Conservation (phyloP, 2,329 filamentous ascomycete genomes). For the Capronia coronata region DNA sequence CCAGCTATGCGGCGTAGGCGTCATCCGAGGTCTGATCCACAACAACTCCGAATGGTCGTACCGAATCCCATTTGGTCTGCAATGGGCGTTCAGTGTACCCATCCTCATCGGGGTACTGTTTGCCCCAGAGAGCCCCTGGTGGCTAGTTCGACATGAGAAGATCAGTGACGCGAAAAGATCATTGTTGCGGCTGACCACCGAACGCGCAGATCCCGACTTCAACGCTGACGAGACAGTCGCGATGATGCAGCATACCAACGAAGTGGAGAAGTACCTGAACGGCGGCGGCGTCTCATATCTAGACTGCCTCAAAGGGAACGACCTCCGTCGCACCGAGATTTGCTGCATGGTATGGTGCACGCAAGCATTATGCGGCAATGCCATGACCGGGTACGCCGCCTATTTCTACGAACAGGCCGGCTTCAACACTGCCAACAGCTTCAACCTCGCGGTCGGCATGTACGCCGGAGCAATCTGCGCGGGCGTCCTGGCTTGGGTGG, state of each 20-base stretch:
- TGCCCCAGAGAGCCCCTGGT: slow-evolving; percentile 46
- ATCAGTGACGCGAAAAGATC: slow-evolving; percentile 42
- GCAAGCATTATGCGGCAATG: slow-evolving; percentile 31
- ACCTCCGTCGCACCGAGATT: slow-evolving; percentile 37
- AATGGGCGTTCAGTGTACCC: slow-evolving; percentile 49
- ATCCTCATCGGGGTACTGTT: slow-evolving; percentile 38
- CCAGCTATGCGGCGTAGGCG: slow-evolving; percentile 47
- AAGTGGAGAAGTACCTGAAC: slow-evolving; percentile 19
- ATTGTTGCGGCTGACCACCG: slow-evolving; percentile 40
- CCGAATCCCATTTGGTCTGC: slow-evolving; percentile 46
- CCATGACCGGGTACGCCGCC: slow-evolving; percentile 37
- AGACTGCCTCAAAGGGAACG: slow-evolving; percentile 32
- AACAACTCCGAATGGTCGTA: slow-evolving; percentile 44
- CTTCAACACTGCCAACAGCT: slow-evolving; percentile 33
- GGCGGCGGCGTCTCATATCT: slow-evolving; percentile 23
- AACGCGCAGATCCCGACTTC: slow-evolving; percentile 35
- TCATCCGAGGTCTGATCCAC: slow-evolving; percentile 40
- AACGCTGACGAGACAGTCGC: slow-evolving; percentile 26
- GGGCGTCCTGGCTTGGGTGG: background rate
- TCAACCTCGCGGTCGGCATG: slow-evolving; percentile 33
- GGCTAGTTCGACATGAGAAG: slow-evolving; percentile 43
- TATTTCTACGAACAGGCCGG: slow-evolving; percentile 45
- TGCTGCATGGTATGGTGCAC: slow-evolving; percentile 32
- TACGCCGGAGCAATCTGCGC: slow-evolving; percentile 29
- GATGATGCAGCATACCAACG: slow-evolving; percentile 29